Conservation (phyloP, 2,329 filamentous ascomycete genomes). For the Exophiala aquamarina region DNA sequence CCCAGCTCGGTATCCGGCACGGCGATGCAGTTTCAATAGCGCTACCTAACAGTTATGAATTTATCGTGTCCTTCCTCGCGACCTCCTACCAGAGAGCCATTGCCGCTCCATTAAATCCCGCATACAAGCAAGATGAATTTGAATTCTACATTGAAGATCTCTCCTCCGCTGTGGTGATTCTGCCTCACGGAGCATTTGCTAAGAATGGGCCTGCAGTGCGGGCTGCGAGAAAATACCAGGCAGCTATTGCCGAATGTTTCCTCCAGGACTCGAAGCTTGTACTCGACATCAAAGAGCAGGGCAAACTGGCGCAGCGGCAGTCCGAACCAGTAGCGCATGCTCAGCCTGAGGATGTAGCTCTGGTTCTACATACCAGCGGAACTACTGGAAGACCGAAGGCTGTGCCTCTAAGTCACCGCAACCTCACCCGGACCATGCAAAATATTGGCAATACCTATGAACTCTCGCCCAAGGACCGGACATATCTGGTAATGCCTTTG, state of each 20-base stretch:
- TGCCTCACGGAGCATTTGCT: slow-evolving; percentile 69
- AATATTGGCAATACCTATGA: slow-evolving; percentile 80
- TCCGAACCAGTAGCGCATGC: slow-evolving; percentile 52
- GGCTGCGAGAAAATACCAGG: slow-evolving; percentile 75
- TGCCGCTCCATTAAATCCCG: slow-evolving; percentile 82
- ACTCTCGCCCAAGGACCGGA: slow-evolving; percentile 69
- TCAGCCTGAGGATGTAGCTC: slow-evolving; percentile 74
- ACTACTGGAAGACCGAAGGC: slow-evolving; percentile 85
- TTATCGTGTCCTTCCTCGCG: slow-evolving; percentile 85
- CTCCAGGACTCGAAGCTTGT: slow-evolving; percentile 71
- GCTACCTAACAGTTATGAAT: slow-evolving; percentile 80
- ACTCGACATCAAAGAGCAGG: slow-evolving; percentile 74
- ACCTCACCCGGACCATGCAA: slow-evolving; percentile 77
- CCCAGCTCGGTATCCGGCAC: slow-evolving; percentile 68
- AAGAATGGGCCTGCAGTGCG: slow-evolving; percentile 70
- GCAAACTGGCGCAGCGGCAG: slow-evolving; percentile 56
- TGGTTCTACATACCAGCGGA: slow-evolving; percentile 81
- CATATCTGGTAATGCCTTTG: slow-evolving; percentile 84
- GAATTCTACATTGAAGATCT: slow-evolving; percentile 91
- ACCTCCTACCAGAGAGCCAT: slow-evolving; percentile 80
- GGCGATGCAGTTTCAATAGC: slow-evolving; percentile 78
- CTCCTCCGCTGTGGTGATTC: slow-evolving; percentile 73
- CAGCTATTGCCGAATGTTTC: slow-evolving; percentile 84
- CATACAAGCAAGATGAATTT: slow-evolving; percentile 86
- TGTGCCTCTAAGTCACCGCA: slow-evolving; percentile 68